phyloP scores from a whole-genome alignment of 2,329 filamentous ascomycete genomes.

The Septoria petroselini region DNA sequence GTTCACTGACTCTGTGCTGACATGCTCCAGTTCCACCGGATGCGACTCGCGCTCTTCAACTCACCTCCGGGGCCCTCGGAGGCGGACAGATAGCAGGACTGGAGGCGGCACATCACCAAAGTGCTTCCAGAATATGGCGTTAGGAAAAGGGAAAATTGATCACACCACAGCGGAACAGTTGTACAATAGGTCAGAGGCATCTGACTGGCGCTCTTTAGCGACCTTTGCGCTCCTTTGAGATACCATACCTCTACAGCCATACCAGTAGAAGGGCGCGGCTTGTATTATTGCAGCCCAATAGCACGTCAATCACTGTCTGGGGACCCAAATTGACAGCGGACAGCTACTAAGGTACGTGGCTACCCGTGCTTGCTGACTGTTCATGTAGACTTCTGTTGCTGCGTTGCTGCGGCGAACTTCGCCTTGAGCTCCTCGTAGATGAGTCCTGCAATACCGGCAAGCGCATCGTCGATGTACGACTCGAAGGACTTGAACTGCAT shows the following conservation, averaged over 20 bases:
- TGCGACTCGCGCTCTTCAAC: slow-evolving; percentile 40
- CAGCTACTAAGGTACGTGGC: not conserved
- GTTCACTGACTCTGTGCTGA: slow-evolving; percentile 16
- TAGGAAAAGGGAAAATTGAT: slow-evolving; percentile 16
- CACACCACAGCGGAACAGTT: slow-evolving; percentile 23
- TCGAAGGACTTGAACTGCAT: slow-evolving; percentile 43
- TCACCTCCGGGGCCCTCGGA: slow-evolving; percentile 31
- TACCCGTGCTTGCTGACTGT: not conserved
- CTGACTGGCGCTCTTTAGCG: slow-evolving; percentile 17
- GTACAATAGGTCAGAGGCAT: slow-evolving; percentile 17
- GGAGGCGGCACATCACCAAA: not conserved
- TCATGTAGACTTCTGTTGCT: slow-evolving; percentile 12
- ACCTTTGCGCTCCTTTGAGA: slow-evolving; percentile 24
- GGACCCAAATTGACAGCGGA: not conserved
- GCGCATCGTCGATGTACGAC: slow-evolving; percentile 42
- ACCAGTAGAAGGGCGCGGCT: slow-evolving; percentile 8
- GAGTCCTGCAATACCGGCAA: slow-evolving; percentile 40
- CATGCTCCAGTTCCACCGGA: slow-evolving; percentile 37
- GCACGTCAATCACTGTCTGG: not conserved
- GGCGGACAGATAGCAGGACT: slow-evolving; percentile 23
- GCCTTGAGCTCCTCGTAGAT: slow-evolving; percentile 28
- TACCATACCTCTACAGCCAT: slow-evolving; percentile 13
- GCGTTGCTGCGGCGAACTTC: slow-evolving; percentile 53
- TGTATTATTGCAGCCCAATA: slow-evolving; percentile 12
- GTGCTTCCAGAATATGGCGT: slow-evolving; percentile 21